These are phyloP conservation scores for Boletales sp. DNA, from an alignment of 768 basidiomycete genomes.

Conservation along the genomic window DNA sequence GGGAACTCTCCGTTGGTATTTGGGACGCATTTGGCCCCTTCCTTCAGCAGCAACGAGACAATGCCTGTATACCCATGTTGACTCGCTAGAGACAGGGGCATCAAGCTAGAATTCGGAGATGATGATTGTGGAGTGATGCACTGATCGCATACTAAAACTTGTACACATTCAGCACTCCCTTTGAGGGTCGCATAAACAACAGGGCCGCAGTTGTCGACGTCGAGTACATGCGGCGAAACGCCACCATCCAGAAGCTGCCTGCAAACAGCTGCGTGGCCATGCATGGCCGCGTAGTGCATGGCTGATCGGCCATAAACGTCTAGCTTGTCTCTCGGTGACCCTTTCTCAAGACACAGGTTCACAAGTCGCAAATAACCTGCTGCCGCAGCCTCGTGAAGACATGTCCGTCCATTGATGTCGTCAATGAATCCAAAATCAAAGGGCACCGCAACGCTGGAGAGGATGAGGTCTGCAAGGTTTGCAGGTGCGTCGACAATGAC, in stretches of 20 bases:
- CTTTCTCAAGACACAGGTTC: slow-evolving; percentile 70
- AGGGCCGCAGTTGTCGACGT: slow-evolving; percentile 94
- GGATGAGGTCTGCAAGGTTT: slow-evolving; percentile 70
- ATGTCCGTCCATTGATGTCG: slow-evolving; percentile 94
- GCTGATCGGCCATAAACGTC: slow-evolving; percentile 93
- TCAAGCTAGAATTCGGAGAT: slow-evolving; percentile 61
- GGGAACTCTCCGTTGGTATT: slow-evolving; percentile 98
- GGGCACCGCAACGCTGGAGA: slow-evolving; percentile 58
- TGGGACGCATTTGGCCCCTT: slow-evolving; percentile 73
- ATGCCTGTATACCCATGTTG: slow-evolving; percentile 86
- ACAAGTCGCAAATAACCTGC: slow-evolving; percentile 77
- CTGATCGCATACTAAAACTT: slow-evolving; percentile 74
- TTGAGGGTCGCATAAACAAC: slow-evolving; percentile 88
- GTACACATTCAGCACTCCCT: slow-evolving; percentile 80
- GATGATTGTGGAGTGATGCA: slow-evolving; percentile 60
- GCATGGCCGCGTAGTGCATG: slow-evolving; percentile 94
- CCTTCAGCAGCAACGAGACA: slow-evolving; percentile 68
- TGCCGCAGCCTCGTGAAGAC: slow-evolving; percentile 90
- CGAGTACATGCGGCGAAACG: slow-evolving; percentile 64
- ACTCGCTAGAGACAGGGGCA: slow-evolving; percentile 87
- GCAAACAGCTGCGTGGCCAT: slow-evolving; percentile 78
- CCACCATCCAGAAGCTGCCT: slow-evolving; percentile 67
- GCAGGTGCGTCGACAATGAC: slow-evolving; percentile 77
- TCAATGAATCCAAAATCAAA: slow-evolving; percentile 93
- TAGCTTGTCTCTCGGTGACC: slow-evolving; percentile 64